A percentile compares a stretch with the other conserved stretches of the same genome.
These are phyloP conservation scores for Echinochloa phyllopogon DNA, from an alignment of 176 grass and related monocot species.

Conservation along the genomic window DNA sequence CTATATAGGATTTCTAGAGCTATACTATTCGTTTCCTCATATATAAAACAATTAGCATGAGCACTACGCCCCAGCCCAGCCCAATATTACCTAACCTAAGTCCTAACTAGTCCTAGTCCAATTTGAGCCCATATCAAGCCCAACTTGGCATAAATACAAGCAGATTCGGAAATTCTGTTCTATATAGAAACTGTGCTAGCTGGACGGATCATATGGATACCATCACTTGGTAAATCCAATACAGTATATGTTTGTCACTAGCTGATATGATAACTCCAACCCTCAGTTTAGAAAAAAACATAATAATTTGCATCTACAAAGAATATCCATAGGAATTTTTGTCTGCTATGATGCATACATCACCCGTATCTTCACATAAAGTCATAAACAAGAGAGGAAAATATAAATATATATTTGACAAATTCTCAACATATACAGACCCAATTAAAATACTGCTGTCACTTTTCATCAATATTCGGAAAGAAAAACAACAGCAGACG, in stretches of 20 bases:
- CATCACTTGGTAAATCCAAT: neutral
- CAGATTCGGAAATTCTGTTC: neutral
- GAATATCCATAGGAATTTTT: neutral
- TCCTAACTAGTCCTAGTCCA: neutral
- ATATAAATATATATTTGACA: neutral
- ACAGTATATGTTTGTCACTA: neutral
- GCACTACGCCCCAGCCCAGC: neutral
- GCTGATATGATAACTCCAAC: neutral
- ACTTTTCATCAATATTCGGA: neutral
- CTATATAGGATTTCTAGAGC: too few species aligned
- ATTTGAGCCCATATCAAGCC: neutral
- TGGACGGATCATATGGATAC: too few species aligned
- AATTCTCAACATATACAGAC: neutral
- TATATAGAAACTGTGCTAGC: too few species aligned
- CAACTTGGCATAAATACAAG: neutral
- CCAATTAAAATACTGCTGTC: neutral
- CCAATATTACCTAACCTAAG: neutral
- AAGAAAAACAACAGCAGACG: neutral
- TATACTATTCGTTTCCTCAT: neutral
- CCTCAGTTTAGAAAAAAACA: neutral
- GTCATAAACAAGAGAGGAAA: neutral
- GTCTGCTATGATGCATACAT: neutral
- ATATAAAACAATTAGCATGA: neutral
- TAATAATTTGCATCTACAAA: neutral
- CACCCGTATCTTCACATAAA: neutral